Base-by-base conservation (phyloP, 2,329 filamentous ascomycete species). In the Tolypocladium album region DNA sequence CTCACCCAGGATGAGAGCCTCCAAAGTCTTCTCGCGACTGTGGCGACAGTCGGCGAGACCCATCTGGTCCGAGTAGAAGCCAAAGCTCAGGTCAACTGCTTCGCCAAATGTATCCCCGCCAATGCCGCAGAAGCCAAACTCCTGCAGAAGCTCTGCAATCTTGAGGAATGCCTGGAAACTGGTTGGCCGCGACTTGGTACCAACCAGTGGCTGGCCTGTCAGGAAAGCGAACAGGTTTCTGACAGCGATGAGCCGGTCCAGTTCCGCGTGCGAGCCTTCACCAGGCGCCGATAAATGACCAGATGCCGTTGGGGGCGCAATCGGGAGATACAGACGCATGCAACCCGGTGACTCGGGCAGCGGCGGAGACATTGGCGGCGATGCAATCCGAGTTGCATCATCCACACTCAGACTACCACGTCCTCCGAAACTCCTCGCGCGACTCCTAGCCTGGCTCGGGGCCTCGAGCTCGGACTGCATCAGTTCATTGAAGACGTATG, bases 1-100 rank as follows among this genome's bases (percentile, higher is more conserved):
- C 75, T 99, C 93, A 60, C 90, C 92, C 13, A 99, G 78, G n/a
- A 97, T 82, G 55, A 97, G 81, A 0, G 88, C 89, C 73, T 97
- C 91, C 31, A 97, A 80, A 0, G 90, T 96, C 79, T 94, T 95
- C 69, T 96, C 91, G 34, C 88, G 83, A 70, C 90, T 96, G 61
- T 83, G 78, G 59, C 92, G 82, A 55, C 96, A 88, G 72, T 97
- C 93, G 3, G 85, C 88, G 39, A 97, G 76, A 24, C 79, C 81
- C 62, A 92, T 78, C 70, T 94, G 88, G 55, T 92, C 87, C 61
- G 92, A 84, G 68, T 92, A 95, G 67, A 83, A 84, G 62, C 85
- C 79, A 65, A 92, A 91, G 70, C 86, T 88, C 20, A 84, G 76
- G 55, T 85, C 78, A 1, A 84, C 83, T 1, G 79, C 78, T 58